Evolutionary conservation across 2,329 filamentous ascomycete species (phyloP).

Genomic region (Trichocomaceae sp.): DNA sequence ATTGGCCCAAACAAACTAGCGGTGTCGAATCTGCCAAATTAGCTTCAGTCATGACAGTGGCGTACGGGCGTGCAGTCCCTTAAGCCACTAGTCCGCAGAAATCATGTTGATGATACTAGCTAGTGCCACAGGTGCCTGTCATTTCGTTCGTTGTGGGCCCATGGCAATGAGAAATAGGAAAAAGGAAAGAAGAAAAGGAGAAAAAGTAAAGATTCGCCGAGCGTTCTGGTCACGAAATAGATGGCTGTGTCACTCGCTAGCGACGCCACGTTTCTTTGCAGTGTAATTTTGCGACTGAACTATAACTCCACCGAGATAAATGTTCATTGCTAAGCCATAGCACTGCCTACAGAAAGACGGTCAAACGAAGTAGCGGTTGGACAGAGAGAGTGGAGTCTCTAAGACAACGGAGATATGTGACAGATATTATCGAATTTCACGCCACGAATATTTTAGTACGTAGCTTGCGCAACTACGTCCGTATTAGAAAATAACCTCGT

Average conservation of each 20-base stretch:
- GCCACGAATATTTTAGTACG: background rate
- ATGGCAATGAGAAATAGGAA: background rate
- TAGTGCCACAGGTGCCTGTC: background rate
- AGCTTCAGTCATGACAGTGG: background rate
- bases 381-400: background rate
- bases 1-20: conserved; percentile 3
- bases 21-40: conserved; percentile 9
- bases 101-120: conserved; percentile 2
- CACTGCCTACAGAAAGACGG: background rate
- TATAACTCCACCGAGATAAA: background rate
- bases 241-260: background rate
- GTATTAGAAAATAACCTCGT: background rate
- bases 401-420: background rate
- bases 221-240: background rate
- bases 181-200: background rate
- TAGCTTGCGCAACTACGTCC: background rate
- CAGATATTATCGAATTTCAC: background rate
- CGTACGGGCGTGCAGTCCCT: background rate
- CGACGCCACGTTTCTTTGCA: conserved; percentile 2
- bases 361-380: background rate
- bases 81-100: conserved; percentile 3
- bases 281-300: background rate
- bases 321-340: background rate
- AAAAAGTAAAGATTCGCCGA: background rate
- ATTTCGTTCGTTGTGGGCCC: background rate